Percentiles rank a stretch among this genome's conserved stretches.
Conservation (phyloP, 345 rosid genomes). For the Stellera chamaejasme region DNA sequence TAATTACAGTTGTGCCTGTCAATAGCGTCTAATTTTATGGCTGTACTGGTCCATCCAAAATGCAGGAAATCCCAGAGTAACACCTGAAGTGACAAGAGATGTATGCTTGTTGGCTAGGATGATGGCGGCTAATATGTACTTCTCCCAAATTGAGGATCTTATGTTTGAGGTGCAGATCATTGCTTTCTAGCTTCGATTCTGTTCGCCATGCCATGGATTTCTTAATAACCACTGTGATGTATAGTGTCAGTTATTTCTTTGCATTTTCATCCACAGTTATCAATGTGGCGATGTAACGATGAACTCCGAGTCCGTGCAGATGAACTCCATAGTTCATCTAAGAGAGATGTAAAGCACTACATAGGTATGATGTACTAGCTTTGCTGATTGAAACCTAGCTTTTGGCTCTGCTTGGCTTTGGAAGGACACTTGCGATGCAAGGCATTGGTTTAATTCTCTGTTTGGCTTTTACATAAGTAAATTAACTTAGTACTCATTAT, state of each 20-base stretch:
- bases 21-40: too few relatives aligned
- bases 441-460: too few relatives aligned
- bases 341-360: slow-evolving; percentile 88
- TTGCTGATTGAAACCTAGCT: background rate
- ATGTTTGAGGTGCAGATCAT: slow-evolving; percentile 77
- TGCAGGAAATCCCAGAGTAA: slow-evolving; percentile 96
- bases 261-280: slow-evolving; percentile 43
- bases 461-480: too few relatives aligned
- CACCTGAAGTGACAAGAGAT: slow-evolving; percentile 97
- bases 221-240: slow-evolving; percentile 1
- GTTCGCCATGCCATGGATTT: background rate
- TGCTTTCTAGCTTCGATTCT: background rate
- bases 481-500: too few relatives aligned
- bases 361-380: slow-evolving; percentile 44
- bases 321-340: slow-evolving; percentile 61
- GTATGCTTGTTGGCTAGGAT: slow-evolving; percentile 94
- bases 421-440: too few relatives aligned
- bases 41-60: slow-evolving; percentile 1
- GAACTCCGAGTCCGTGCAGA: slow-evolving; percentile 83
- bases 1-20: too few relatives aligned
- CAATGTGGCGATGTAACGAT: slow-evolving; percentile 98
- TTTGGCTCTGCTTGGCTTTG: too few relatives aligned
- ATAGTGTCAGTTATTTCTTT: background rate
- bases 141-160: slow-evolving; percentile 94
- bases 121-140: slow-evolving; percentile 99